Base-by-base conservation (phyloP, 2,329 filamentous ascomycete species). In the Aspergillus thermomutatus region DNA sequence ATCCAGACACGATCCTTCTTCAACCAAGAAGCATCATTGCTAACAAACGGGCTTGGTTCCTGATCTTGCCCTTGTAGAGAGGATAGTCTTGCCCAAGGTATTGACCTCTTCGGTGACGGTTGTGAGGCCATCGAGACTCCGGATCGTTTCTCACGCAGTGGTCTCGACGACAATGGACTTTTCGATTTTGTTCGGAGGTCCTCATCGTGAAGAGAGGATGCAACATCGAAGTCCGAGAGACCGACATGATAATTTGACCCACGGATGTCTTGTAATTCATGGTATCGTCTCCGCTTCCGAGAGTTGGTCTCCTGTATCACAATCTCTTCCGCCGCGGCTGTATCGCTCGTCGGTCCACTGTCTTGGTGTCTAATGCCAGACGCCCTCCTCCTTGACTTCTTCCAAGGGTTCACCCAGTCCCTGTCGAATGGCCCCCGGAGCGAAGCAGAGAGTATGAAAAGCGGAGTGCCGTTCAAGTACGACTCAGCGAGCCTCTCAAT, bases 371-470 rank as follows among this genome's bases (percentile, higher is more conserved):
- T 28, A n/a, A 31, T 26, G 4, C 19, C 28, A 28, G 21, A 45
- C 4, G 27, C 9, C 17, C 43, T 59, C 7, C 48, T 56, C 48
- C 69, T 64, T 3, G 63, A 55, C 50, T 70, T 72, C 49, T 59
- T 69, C 79, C 79, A 80, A 2, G 78, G 79, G 61, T 80, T 80
- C 4, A 62, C 60, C 79, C 79, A 81, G 26, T 64, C 70, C 25
- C 70, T 57, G 4, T 75, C 71, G 31, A 81, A 77, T 1, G 78
- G 78, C 0, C 79, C 79, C 46, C 68, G 72, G 21, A 81, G 66
- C 8, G 72, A 71, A 11, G 79, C 78, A 5, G 74, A 78, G 10
- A 77, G 64, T 47, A 81, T 80, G 54, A 78, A 79, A 9, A 78
- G 64, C 17, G 71, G 70, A 27, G 69, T 65, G 26, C 78, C 78